Base-by-base conservation (phyloP, 2,329 filamentous ascomycete species). In the Penicillium sp. region DNA sequence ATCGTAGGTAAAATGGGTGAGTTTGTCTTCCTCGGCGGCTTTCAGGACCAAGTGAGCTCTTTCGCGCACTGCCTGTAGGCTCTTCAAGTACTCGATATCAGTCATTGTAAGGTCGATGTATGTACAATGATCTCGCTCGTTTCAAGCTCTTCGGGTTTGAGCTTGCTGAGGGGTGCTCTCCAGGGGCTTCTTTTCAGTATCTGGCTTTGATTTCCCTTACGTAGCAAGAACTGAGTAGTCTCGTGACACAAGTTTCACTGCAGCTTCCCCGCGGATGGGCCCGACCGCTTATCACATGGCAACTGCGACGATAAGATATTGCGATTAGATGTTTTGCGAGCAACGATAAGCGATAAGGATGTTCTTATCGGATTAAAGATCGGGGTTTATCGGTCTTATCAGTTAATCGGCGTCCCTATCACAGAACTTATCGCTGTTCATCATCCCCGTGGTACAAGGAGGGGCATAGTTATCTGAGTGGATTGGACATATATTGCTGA, bases 1-100 rank as follows among this genome's bases (percentile, higher is more conserved):
- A 8, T 74, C 65, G 40, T 73, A 72, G 8, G 71, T 63, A 44
- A 77, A 78, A 55, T 76, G 72, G 52, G 62, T 69, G 28, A 78
- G 58, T 6, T 65, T 58, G 3, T 68, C 68, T 3, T 63, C 52
- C 47, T 70, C 62, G n/a, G 75, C 75, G 1, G 67, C 66, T 28
- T 66, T 59, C 35, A 66, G 49, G 4, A 67, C 64, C 10, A 48
- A 35, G 32, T 59, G 58, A 4, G 65, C 62, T 32, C 57, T 54
- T 42, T 61, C 53, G 12, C 65, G 64, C 24, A 67, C 64, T 2
- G 64, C 62, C 47, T 66, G 51, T 1, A 67, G 52, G 42, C 62
- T 55, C 33, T 66, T 60, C 10, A 67, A 42, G 40, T 61, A 54
- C 43, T 66, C 54, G n/a, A 66, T 62, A 27, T 57, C 54, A 29